Base-by-base conservation (phyloP, 257 asterid species). In the Gentiana straminea region DNA sequence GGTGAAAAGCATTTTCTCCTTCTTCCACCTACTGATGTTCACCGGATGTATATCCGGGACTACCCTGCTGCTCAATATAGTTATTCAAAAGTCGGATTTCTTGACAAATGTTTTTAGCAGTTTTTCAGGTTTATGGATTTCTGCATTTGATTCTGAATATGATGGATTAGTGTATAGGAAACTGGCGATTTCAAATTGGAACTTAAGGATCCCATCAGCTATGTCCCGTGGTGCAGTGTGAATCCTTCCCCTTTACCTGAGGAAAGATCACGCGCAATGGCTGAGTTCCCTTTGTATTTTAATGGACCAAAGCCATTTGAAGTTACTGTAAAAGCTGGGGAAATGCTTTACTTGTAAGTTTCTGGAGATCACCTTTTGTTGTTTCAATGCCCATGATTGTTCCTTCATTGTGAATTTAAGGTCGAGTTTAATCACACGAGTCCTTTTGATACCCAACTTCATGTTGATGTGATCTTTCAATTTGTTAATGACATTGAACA, bases 221-320 rank as follows among this genome's bases (percentile, higher is more conserved):
- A 70, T 49, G 87, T 84, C 24, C 98, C 96, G 1, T 91, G 98
- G 98, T 81, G 89, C 67, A 82, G 96, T 64, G 92, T 91, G 69
- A 72, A 87, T 78, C 98, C 98, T 10, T 76, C 72, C 64, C 94
- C 98, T 57, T 69, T 79, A 10, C 76, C 74, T 8, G 68, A 62
- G 57, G 75, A 69, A 52, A 81, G 60, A 58, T 78, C 33, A 68
- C 77, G 61, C 43, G 84, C 74, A 67, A 61, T 63, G 15, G 70
- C 82, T 50, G 75, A 78, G 75, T 87, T 86, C 51, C 96, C 95
- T 4, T 64, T 78, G 61, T 91, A 77, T 66, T 91, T 81, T 72
- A 60, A 76, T 52, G 96, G 92, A 58, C 98, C 96, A 9, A 76
- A 77, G 84, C 94, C 98, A 53, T 84, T 74, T 70, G 86, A 91